Conservation (phyloP, 106 monocot genomes). For the Dendrobium officinale region DNA sequence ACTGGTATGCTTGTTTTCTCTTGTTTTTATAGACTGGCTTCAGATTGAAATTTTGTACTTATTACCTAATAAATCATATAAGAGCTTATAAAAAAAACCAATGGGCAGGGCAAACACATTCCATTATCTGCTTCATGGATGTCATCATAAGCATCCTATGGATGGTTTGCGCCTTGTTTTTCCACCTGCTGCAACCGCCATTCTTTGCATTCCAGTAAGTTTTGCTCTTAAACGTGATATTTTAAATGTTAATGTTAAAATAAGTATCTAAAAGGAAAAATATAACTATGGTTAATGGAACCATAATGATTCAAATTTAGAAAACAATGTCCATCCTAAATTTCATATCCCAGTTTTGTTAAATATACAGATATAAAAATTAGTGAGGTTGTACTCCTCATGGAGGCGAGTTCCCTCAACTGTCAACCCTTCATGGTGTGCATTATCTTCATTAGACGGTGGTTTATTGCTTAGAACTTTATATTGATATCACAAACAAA, state of each 20-base stretch:
- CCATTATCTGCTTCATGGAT: slow-evolving; percentile 96
- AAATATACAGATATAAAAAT: no score
- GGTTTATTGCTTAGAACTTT: no score
- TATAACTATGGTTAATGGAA: no score
- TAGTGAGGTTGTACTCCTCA: no score
- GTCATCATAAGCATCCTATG: slow-evolving; percentile 60
- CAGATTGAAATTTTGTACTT: not conserved
- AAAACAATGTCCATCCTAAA: no score
- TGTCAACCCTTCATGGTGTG: no score
- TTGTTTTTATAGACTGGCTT: not conserved
- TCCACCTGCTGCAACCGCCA: slow-evolving; percentile 76
- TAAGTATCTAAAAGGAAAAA: not conserved
- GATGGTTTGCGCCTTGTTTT: slow-evolving; percentile 82
- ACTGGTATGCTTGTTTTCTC: slow-evolving; percentile 39
- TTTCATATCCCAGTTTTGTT: no score
- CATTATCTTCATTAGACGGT: no score
- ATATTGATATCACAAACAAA: no score
- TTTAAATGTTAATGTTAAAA: not conserved
- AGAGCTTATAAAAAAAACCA: not conserved
- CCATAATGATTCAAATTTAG: no score
- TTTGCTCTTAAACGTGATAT: not conserved
- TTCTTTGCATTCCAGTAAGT: slow-evolving; percentile 64
- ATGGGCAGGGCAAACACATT: slow-evolving; percentile 72
- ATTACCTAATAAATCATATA: not conserved
- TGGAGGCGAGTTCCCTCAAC: no score